A percentile compares a stretch with the other conserved stretches of the same genome.
Conservation (phyloP, 257 asterid species). For the Nyctanthes arbortristis region DNA sequence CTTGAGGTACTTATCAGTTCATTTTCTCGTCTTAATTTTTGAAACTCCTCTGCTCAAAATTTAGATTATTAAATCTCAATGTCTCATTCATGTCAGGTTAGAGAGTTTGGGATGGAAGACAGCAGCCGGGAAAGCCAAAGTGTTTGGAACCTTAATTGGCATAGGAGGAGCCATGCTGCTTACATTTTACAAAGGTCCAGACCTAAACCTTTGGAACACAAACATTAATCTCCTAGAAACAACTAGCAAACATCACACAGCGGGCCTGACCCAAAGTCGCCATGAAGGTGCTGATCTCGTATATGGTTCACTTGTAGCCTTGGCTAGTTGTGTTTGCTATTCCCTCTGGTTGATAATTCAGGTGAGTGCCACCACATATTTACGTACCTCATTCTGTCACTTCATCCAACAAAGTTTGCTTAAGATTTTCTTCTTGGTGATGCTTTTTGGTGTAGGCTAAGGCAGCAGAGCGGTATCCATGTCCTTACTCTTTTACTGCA, state of each 20-base stretch:
- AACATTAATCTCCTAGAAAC: constrained; percentile 46
- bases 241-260: constrained; percentile 17
- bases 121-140: constrained; percentile 67
- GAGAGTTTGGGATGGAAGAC: constrained; percentile 65
- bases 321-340: constrained; percentile 48
- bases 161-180: constrained; percentile 79
- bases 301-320: constrained; percentile 47
- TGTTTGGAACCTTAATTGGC: constrained; percentile 58
- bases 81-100: constrained; percentile 36
- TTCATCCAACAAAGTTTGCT: background rate
- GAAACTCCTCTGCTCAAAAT: background rate
- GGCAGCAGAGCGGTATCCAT: constrained; percentile 50
- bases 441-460: constrained; percentile 38
- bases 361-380: constrained; percentile 39
- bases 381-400: background rate
- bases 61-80: no score
- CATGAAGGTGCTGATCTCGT: constrained; percentile 25
- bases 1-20: constrained; percentile 50
- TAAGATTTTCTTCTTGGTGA: background rate
- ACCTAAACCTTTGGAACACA: constrained; percentile 41
- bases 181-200: constrained; percentile 70
- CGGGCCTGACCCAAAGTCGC: background rate
- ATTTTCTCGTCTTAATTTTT: background rate
- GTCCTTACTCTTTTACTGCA: constrained; percentile 59
- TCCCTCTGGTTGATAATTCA: constrained; percentile 67